These are phyloP conservation scores for Neurospora hispaniola DNA, from an alignment of 495 filamentous ascomycete genomes.

Conservation along the genomic window DNA sequence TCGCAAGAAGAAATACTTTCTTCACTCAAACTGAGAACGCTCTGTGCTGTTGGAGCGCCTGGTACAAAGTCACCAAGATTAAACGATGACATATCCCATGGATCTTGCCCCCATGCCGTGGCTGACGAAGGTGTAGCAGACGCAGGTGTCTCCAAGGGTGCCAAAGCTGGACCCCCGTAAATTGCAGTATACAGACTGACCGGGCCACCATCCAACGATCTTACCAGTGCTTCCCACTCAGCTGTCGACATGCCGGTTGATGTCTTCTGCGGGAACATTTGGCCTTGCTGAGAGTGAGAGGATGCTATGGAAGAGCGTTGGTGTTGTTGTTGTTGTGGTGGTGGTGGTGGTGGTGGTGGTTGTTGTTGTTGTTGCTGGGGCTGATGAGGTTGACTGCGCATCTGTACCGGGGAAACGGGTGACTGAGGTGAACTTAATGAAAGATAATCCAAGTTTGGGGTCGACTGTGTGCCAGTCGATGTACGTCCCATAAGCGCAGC, in stretches of 20 bases:
- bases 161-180: slow-evolving; percentile 56
- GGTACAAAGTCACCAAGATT: slow-evolving; percentile 35
- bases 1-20: slow-evolving; percentile 57
- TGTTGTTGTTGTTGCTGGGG: slow-evolving; percentile 9
- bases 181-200: slow-evolving; percentile 77
- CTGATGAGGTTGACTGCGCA: slow-evolving; percentile 23
- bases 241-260: slow-evolving; percentile 38
- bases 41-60: slow-evolving; percentile 42
- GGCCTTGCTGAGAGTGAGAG: slow-evolving; percentile 9
- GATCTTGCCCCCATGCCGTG: slow-evolving; percentile 41
- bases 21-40: slow-evolving; percentile 65
- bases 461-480: slow-evolving; percentile 14
- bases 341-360: slow-evolving; percentile 4
- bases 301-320: slow-evolving; percentile 21
- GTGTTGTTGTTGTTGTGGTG: not conserved
- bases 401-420: slow-evolving; percentile 24
- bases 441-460: slow-evolving; percentile 31
- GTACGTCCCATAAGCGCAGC: slow-evolving; percentile 21
- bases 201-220: slow-evolving; percentile 64
- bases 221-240: slow-evolving; percentile 73
- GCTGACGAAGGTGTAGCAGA: slow-evolving; percentile 20
- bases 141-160: slow-evolving; percentile 28
- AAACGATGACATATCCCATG: slow-evolving; percentile 42
- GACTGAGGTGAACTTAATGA: slow-evolving; percentile 24
- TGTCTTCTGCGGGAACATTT: slow-evolving; percentile 21